Evolutionary conservation across 225 moss, liverwort and hornwort genomes (phyloP), one percentile per base, ranked within the genome.

Genomic region (Marchantia polymorpha): DNA sequence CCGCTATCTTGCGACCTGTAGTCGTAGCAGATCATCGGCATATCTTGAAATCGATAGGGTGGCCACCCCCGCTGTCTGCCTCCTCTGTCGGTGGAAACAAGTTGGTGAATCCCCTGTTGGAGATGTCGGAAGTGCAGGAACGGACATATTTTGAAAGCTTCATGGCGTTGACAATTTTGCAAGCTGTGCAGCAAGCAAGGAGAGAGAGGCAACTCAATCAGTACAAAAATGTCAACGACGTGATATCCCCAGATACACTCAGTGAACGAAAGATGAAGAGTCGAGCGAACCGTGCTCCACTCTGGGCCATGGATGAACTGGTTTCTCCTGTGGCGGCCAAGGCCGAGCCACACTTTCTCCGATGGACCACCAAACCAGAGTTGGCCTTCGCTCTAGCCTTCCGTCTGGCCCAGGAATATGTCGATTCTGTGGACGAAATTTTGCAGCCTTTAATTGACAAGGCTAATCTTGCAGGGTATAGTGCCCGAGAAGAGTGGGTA

Each of bases 401-500:
- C 82, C 86, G 89, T 51, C 84, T 93, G 81, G 92, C 93, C 64
- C 95, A 91, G 87, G 92, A 91, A 72, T 92, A 86, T 72, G 92
- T 95, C 71, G 93, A 99, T 80, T 90, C 88, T 10, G 74, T 99
- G 10, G 99, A 99, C 77, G 90, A 90, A 20, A 83, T 89, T 86
- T 86, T 95, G 85, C 99, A 99, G 89, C 92, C 93, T 76, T 82
- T 99, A 55, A 84, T 95, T 61, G 93, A 86, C 74, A 91, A 89
- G 74, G 91, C 99, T 47, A 90, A 88, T 52, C 90, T 99, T 56
- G 78, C 84, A 65, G 93, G 93, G 56, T 95, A 93, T 66, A 94
- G 88, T 88, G 95, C 91, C 31, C 85, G 91, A 84, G 95, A 99
- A 86, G 95, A 99, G 80, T 99, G 99, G 99, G 83, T 99, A 30